phyloP scores from a whole-genome alignment of 1,284 basidiomycete species.

The Sanghuangporus baumii region DNA sequence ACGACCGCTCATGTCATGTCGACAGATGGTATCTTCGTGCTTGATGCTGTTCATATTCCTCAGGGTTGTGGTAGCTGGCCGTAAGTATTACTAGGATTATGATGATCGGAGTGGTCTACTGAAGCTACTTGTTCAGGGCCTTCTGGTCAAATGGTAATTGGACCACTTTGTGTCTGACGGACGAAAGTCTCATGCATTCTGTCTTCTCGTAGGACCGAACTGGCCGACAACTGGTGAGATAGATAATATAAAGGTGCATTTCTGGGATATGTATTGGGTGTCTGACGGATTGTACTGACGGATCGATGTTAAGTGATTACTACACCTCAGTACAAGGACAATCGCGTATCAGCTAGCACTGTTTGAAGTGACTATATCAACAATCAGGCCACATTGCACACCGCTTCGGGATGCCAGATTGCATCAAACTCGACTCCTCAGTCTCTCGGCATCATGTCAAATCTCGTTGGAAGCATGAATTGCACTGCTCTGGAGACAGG shows the following conservation, averaged over 20 bases:
- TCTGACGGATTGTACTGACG: neutral
- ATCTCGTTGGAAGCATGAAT: conserved; percentile 60
- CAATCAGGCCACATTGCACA: conserved; percentile 80
- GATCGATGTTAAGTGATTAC: conserved; percentile 10
- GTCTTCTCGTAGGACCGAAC: conserved; percentile 41
- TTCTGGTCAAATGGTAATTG: conserved; percentile 45
- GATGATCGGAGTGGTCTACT: neutral
- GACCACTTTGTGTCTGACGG: neutral
- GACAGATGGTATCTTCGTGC: conserved; percentile 60
- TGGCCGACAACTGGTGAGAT: conserved; percentile 81
- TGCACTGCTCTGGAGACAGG: conserved; percentile 60
- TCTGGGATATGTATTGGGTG: neutral
- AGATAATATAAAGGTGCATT: conserved; percentile 69
- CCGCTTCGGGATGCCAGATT: conserved; percentile 64
- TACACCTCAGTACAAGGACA: neutral
- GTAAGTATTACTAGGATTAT: conserved; percentile 24
- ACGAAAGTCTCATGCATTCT: neutral
- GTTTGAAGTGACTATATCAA: conserved; percentile 58
- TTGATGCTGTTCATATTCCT: conserved; percentile 88
- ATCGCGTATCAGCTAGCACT: conserved; percentile 22
- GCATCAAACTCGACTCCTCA: conserved; percentile 41
- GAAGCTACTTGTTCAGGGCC: conserved; percentile 23
- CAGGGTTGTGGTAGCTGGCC: conserved; percentile 87
- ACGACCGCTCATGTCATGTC: conserved; percentile 17
- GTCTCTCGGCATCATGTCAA: conserved; percentile 50